Percentiles rank a stretch among this genome's conserved stretches.
phyloP scores from a whole-genome alignment of 306 rosid species.

The Fragaria nilgerrensis region DNA sequence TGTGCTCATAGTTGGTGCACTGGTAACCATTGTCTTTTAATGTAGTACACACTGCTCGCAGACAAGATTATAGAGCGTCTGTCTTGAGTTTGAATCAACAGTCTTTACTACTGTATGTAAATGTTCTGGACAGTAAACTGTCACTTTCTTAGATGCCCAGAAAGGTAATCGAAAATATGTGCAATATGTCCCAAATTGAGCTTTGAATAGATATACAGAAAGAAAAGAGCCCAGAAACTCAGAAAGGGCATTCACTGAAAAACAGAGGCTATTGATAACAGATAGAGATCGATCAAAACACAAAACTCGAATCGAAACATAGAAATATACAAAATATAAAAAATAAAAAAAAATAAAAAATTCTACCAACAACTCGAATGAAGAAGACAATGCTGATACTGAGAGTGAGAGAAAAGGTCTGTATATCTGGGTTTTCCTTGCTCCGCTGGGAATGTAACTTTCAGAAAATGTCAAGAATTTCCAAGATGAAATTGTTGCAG shows the following conservation, averaged over 20 bases:
- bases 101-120: neutral
- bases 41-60: neutral
- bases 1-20: neutral
- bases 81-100: neutral
- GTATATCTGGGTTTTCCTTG: neutral
- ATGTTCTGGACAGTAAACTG: neutral
- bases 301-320: neutral
- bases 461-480: conserved; percentile 77
- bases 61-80: neutral
- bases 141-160: neutral
- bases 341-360: neutral
- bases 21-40: too few relatives aligned
- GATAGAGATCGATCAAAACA: neutral
- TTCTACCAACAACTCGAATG: neutral
- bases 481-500: conserved; percentile 71
- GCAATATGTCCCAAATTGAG: neutral
- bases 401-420: neutral
- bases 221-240: neutral
- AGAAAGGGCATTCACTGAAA: neutral
- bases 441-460: neutral
- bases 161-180: neutral
- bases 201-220: neutral
- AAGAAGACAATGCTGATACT: neutral
- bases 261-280: neutral
- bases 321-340: neutral